Base-by-base conservation (phyloP, 1,139 yeast genomes). In the Protomyces inundatus region DNA sequence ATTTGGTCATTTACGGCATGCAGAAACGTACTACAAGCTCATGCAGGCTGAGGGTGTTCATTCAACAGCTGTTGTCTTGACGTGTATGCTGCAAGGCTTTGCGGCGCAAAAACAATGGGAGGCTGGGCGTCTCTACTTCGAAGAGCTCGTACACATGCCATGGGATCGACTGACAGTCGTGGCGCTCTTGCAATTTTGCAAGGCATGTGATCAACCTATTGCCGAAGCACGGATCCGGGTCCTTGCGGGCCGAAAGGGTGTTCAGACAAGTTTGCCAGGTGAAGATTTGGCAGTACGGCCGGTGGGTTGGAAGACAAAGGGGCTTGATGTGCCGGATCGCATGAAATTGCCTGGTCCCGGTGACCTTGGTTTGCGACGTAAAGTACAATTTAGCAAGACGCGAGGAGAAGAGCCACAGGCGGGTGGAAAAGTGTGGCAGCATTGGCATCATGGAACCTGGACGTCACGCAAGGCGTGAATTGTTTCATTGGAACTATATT, bases 311-410 rank as follows among this genome's bases (percentile, higher is more conserved):
- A 58, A 58, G 62, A 58, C 62, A 50, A 58, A 58, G 33, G 62
- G 62, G 16, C 52, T 58, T 12, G 56, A 58, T 52, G 62, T 58
- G 36, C 62, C 62, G 23, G 34, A 58, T 30, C 52, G 54, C 53
- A 39, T 58, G 52, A 58, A 58, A 9, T 33, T 51, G 52, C 56
- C 56, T 9, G 16, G 54, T 16, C 39, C 16, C 10, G 34, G 35
- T 7, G 62, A 58, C 42, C 32, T 58, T 40, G 62, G 56, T 14
- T 9, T 42, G 48, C 48, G 9, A n/a, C 48, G 32, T 6, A 42
- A 42, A 30, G 12, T n/a, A 2, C 16, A n/a, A 14, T 42, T n/a
- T 10, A 14, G 12, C 12, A 14, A 16, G 16, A n/a, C 32, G 23
- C n/a, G 9, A 10, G 32, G 16, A 16, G 3, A 10, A 4, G 48